These are phyloP conservation scores for Lasiodiplodia sp. DNA, from an alignment of 2,329 filamentous ascomycete genomes.

Conservation along the genomic window DNA sequence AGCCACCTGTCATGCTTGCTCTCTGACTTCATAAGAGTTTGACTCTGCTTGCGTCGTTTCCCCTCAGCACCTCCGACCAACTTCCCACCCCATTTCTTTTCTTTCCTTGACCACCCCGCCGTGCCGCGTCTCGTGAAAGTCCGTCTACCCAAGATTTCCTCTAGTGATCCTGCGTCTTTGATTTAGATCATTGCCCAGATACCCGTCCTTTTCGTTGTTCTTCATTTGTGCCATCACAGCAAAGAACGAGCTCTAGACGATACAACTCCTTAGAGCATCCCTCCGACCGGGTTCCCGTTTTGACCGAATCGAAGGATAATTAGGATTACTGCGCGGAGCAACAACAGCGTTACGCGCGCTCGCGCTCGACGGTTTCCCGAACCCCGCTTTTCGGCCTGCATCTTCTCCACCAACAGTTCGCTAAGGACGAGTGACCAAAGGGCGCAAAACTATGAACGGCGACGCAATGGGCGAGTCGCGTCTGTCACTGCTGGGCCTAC, in stretches of 20 bases:
- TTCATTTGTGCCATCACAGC: background rate
- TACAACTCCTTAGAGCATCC: background rate
- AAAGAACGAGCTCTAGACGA: slow-evolving; percentile 5
- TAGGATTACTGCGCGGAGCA: background rate
- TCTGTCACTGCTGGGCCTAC: slow-evolving; percentile 29
- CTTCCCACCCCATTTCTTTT: background rate
- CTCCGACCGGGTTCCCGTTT: background rate
- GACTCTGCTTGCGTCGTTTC: slow-evolving; percentile 10
- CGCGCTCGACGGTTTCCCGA: background rate
- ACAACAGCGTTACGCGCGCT: background rate
- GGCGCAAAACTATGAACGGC: slow-evolving; percentile 7
- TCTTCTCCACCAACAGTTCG: background rate
- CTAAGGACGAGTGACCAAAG: background rate
- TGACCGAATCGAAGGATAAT: background rate
- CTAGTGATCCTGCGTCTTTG: background rate
- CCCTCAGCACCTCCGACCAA: slow-evolving; percentile 1
- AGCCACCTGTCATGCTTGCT: background rate
- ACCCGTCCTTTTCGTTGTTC: background rate
- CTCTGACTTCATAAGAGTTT: slow-evolving; percentile 16
- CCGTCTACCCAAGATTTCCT: background rate
- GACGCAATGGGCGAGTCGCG: background rate
- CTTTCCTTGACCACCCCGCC: background rate
- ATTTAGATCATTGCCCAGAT: background rate
- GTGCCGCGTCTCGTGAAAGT: background rate
- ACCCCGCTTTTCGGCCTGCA: slow-evolving; percentile 1